Evolutionary conservation across 805 yeast genomes (phyloP), one percentile per base, ranked within the genome.

Genomic region (Kodamaea kakaduensis): DNA sequence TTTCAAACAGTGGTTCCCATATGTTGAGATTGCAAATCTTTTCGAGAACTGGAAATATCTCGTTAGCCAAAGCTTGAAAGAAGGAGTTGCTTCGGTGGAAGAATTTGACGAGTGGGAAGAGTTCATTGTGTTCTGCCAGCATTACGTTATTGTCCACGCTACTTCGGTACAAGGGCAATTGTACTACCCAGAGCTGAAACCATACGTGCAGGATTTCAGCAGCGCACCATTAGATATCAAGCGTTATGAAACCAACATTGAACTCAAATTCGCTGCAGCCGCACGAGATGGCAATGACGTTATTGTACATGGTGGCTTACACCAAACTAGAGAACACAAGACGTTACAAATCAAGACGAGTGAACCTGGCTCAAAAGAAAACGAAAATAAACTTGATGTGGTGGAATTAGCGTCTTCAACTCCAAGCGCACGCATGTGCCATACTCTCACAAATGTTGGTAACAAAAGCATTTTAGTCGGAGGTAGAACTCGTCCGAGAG

Each of bases 91-190:
- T 12, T 31, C 50, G 1, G 65, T 82, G 14, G 94, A 84, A 51
- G 73, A 75, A 3, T 85, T 84, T 56, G 95, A 85, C 54, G 95
- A 85, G 58, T 74, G 84, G 76, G 95, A 84, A 58, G 95, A 84
- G 55, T 84, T 84, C 43, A 69, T 78, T 18, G 50, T 81, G 9
- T 84, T 82, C 49, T 75, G 85, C 38, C 90, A 83, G 47, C 93
- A 84, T 52, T 85, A 84, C 49, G 63, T 78, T 23, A 64, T 81
- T 25, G 63, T 80, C 2, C 88, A 81, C 55, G 86, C 86, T 9
- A 68, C 79, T 0, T 76, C 73, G 45, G 45, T 47, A 10, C 32
- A 30, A 6, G 28, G 32, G 6, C 22, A 10, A 17, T 10, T 27
- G 15, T 26, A 26, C 22, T 28, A 29, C 8, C 9, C 18, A 19